Base-by-base conservation (phyloP, 1,139 yeast species). In the Lodderomyces pseudojiufengensis region DNA sequence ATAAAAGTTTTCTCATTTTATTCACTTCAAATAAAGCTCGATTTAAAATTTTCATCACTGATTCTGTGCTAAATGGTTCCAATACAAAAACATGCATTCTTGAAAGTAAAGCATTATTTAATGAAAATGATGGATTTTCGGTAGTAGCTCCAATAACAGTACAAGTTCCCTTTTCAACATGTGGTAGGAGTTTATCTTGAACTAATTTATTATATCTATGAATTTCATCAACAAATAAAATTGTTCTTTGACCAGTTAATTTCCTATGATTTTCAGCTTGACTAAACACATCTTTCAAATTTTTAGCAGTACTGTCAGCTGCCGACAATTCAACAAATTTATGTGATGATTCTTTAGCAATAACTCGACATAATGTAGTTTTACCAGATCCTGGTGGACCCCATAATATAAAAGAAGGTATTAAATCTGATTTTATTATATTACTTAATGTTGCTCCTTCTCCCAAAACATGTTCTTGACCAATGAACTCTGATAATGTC, bases 321-420 rank as follows among this genome's bases (percentile, higher is more conserved):
- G 97, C 98, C 28, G 95, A 85, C 26, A 92, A 65, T 55, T 92
- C 97, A 2, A 87, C 74, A 56, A 90, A 84, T 37, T 56, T 57
- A 41, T 79, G 70, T 34, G 73, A 70, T 1, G 83, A 67, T 1
- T 70, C 60, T 24, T 64, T 59, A 1, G 80, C 83, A 7, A 84
- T 68, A 16, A 83, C 78, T 36, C 84, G 54, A 1, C 80, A 79
- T 33, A 76, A 50, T 0, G 97, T 80, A 0, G 99, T 92, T 54
- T 92, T 92, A 0, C 99, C 99, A 2, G 84, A 92, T 0, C 97
- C 97, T 1, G 97, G 95, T 1, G 85, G 85, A 0, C 99, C 99
- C 97, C 97, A 92, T 10, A 92, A 63, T 5, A 92, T 78, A 65
- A 92, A 75, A 0, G 97, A 88, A 0, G 97, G 97, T 2, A 79